phyloP scores from a whole-genome alignment of 805 yeast genomes.

The Groenewaldozyma salmanticensis region DNA sequence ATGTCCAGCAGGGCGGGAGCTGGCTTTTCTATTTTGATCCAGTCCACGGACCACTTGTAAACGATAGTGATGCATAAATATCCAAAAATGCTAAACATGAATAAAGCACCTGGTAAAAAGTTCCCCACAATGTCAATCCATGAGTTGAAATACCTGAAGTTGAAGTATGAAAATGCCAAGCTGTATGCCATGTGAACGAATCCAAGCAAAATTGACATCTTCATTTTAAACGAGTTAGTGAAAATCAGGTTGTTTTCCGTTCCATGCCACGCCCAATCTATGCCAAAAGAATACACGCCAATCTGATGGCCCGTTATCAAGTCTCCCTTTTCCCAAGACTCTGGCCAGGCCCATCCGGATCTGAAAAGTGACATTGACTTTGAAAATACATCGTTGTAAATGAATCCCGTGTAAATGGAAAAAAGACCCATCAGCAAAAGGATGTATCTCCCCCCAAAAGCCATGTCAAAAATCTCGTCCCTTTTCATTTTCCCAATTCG shows the following conservation, averaged over 20 bases:
- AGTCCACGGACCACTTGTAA: slow-evolving; percentile 90
- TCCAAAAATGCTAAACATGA: slow-evolving; percentile 96
- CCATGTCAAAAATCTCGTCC: slow-evolving; percentile 96
- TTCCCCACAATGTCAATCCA: slow-evolving; percentile 80
- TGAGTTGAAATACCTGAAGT: slow-evolving; percentile 60
- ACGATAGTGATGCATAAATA: slow-evolving; percentile 77
- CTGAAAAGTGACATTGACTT: slow-evolving; percentile 77
- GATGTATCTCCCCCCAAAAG: slow-evolving; percentile 85
- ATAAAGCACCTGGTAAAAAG: slow-evolving; percentile 83
- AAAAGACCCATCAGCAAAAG: slow-evolving; percentile 89
- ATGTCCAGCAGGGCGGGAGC: slow-evolving; percentile 93
- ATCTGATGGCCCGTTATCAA: slow-evolving; percentile 51
- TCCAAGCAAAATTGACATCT: slow-evolving; percentile 89
- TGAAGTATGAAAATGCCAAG: slow-evolving; percentile 69
- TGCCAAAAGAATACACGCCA: slow-evolving; percentile 73
- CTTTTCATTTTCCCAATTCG: slow-evolving; percentile 49
- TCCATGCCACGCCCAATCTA: slow-evolving; percentile 97
- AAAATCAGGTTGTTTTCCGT: slow-evolving; percentile 84
- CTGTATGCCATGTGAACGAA: slow-evolving; percentile 91
- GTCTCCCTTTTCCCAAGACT: slow-evolving; percentile 56
- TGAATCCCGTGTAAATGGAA: slow-evolving; percentile 88
- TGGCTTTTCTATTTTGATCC: slow-evolving; percentile 67
- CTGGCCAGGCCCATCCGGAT: slow-evolving; percentile 93
- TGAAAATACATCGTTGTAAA: slow-evolving; percentile 91
- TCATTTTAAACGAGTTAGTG: slow-evolving; percentile 95